Evolutionary conservation across 2,329 filamentous ascomycete species (phyloP).

Genomic region (Alternaria sp.): DNA sequence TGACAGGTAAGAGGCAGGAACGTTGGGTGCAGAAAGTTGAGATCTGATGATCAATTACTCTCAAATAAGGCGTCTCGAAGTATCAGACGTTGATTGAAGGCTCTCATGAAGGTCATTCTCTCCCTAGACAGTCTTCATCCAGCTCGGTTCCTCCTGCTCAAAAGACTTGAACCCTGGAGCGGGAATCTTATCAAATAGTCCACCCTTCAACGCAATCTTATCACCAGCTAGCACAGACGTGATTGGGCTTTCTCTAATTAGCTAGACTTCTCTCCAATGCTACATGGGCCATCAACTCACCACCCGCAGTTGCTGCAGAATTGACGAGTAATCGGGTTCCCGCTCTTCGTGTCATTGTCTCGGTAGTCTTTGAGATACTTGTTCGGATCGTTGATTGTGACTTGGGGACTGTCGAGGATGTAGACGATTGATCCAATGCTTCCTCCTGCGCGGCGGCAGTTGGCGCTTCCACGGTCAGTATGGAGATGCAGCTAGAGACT

Average conservation of each 20-base stretch:
- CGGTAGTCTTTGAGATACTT: constrained; percentile 31
- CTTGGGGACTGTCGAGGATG: constrained; percentile 23
- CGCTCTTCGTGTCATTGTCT: constrained; percentile 35
- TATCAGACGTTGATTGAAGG: too few species aligned
- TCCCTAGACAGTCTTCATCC: constrained; percentile 23
- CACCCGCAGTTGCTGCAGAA: constrained; percentile 43
- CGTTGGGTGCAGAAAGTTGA: too few species aligned
- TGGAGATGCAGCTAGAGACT: not conserved
- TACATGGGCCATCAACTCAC: constrained; percentile 13
- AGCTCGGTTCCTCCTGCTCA: constrained; percentile 26
- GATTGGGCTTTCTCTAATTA: constrained; percentile 25
- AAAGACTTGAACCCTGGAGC: constrained; percentile 23
- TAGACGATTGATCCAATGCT: constrained; percentile 30
- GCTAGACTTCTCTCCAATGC: not conserved
- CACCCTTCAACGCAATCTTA: constrained; percentile 33
- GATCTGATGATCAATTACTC: too few species aligned
- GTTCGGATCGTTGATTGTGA: constrained; percentile 29
- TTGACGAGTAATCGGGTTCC: constrained; percentile 32
- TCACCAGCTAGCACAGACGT: constrained; percentile 20
- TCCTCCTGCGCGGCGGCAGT: constrained; percentile 38
- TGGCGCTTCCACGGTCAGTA: constrained; percentile 23
- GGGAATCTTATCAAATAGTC: constrained; percentile 33
- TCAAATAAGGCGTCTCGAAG: too few species aligned
- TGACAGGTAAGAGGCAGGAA: too few species aligned
- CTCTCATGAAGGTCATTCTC: too few species aligned